phyloP scores from a whole-genome alignment of 208 protist genomes.

The Acanthamoeba royreba region DNA sequence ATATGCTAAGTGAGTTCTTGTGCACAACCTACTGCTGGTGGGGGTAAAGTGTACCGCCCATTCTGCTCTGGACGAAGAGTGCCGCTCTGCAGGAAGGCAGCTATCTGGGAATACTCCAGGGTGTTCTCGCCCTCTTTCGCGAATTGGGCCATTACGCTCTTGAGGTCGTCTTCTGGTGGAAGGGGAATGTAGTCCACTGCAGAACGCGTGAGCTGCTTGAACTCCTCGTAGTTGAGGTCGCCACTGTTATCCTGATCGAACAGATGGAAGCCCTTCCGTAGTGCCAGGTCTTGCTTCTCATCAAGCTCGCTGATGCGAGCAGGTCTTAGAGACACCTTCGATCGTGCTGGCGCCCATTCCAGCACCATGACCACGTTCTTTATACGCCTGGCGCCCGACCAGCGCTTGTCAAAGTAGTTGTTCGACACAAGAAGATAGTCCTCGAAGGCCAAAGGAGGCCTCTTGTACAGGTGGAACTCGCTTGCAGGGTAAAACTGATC shows the following conservation, averaged over 20 bases:
- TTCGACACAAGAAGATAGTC: constrained; percentile 81
- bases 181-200: neutral
- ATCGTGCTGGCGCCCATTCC: constrained; percentile 81
- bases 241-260: constrained; percentile 44
- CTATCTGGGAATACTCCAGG: neutral
- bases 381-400: constrained; percentile 85
- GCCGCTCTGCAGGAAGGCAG: constrained; percentile 1
- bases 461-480: constrained; percentile 45
- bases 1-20: too few relatives aligned
- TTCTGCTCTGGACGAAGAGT: neutral
- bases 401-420: constrained; percentile 90
- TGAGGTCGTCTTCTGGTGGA: neutral
- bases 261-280: neutral
- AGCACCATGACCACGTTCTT: constrained; percentile 89
- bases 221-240: neutral
- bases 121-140: neutral
- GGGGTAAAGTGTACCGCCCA: too few relatives aligned
- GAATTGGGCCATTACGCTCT: neutral
- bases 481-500: constrained; percentile 60
- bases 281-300: neutral
- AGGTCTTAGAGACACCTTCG: neutral
- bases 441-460: constrained; percentile 74
- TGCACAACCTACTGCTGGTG: too few relatives aligned
- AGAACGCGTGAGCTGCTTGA: neutral
- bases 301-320: neutral